These are phyloP conservation scores for Geranomyces michiganensis DNA, from an alignment of 192 early-diverging fungal species.

Conservation along the genomic window DNA sequence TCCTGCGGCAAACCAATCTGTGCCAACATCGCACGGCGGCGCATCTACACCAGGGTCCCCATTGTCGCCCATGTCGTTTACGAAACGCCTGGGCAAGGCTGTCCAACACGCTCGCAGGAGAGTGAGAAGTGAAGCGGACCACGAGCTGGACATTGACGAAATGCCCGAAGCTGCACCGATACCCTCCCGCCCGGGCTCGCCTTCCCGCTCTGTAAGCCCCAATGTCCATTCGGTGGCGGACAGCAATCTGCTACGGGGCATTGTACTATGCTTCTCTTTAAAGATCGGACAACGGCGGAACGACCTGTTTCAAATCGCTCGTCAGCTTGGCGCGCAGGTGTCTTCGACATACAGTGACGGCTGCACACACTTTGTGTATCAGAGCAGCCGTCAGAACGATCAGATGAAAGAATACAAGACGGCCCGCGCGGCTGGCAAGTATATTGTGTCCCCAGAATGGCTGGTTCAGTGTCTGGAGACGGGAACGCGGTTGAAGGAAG, in stretches of 20 bases:
- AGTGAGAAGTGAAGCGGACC: no score
- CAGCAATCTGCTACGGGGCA: conserved; percentile 27
- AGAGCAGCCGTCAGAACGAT: conserved; percentile 35
- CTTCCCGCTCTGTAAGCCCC: no score
- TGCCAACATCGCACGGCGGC: not conserved
- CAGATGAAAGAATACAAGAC: conserved; percentile 44
- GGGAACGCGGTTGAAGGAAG: conserved; percentile 39
- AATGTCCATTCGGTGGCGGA: not conserved
- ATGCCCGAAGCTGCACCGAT: not conserved
- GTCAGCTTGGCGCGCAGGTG: conserved; percentile 38
- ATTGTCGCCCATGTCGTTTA: conserved; percentile 19
- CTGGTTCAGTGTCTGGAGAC: conserved; percentile 35
- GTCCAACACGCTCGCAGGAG: not conserved
- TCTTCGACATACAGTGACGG: conserved; percentile 32
- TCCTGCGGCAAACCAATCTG: not conserved
- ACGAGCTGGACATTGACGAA: not conserved
- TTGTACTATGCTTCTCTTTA: conserved; percentile 35
- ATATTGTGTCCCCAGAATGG: conserved; percentile 48
- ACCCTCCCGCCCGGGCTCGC: not conserved
- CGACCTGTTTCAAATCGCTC: conserved; percentile 26
- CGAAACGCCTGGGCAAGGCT: conserved; percentile 14
- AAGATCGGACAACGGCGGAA: conserved; percentile 18
- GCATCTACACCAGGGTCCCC: not conserved
- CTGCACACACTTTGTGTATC: conserved; percentile 52
- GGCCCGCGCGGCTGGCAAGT: conserved; percentile 21